phyloP scores from a whole-genome alignment of 2,329 filamentous ascomycete species.

The Arthrobotrys iridis region DNA sequence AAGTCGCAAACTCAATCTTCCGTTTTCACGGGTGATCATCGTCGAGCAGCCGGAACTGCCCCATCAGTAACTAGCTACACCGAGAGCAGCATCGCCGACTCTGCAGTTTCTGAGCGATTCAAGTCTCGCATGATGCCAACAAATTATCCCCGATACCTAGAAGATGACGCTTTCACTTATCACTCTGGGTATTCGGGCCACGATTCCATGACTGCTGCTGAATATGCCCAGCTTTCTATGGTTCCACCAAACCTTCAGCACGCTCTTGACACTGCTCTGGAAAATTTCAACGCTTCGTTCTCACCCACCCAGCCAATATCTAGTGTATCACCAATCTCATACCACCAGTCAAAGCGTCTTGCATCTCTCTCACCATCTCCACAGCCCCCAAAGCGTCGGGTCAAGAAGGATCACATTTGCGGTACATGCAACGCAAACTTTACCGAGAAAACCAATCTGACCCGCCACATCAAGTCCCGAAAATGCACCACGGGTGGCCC shows the following conservation, averaged over 20 bases:
- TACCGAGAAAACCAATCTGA: conserved; percentile 51
- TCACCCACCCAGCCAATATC: conserved; percentile 1
- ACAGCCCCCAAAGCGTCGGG: conserved; percentile 33
- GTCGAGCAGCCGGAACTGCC: conserved; percentile 32
- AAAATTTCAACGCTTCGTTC: conserved; percentile 26
- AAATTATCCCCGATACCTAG: conserved; percentile 33
- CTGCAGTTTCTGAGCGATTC: conserved; percentile 43
- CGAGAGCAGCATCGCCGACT: conserved; percentile 51
- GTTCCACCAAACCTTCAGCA: conserved; percentile 39
- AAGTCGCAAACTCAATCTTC: conserved; percentile 52
- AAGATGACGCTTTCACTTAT: conserved; percentile 29
- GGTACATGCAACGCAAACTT: conserved; percentile 36
- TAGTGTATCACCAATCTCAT: background rate
- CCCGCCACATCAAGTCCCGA: conserved; percentile 46
- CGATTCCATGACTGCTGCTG: conserved; percentile 17
- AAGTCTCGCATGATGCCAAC: conserved; percentile 29
- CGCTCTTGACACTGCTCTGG: conserved; percentile 28
- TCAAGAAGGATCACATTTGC: conserved; percentile 37
- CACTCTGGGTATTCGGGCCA: background rate
- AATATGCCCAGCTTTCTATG: conserved; percentile 28
- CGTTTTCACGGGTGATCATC: conserved; percentile 36
- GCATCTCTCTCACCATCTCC: conserved; percentile 41
- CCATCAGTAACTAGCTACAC: conserved; percentile 50
- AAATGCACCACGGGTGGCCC: conserved; percentile 42
- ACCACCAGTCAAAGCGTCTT: conserved; percentile 15